A percentile compares a stretch with the other conserved stretches of the same genome.
Conservation (phyloP, 768 basidiomycete genomes). For the Lactarius sp. region DNA sequence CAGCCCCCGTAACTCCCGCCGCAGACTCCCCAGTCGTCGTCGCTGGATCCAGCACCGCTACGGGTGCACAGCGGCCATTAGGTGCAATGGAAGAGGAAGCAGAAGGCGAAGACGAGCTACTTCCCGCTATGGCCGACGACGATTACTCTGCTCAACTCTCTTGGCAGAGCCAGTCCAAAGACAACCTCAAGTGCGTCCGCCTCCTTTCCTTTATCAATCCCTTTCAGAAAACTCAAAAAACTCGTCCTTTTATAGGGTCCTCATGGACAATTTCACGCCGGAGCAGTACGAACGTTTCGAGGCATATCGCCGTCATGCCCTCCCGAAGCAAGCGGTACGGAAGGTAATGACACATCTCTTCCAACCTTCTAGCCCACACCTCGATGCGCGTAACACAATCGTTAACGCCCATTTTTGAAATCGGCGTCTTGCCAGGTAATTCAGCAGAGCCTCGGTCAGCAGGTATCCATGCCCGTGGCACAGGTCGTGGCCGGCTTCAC, state of each 20-base stretch:
- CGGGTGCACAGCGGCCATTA: slow-evolving; percentile 17
- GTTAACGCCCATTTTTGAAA: neutral
- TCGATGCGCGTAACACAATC: neutral
- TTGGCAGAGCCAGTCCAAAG: slow-evolving; percentile 85
- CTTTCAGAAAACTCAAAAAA: neutral
- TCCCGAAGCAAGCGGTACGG: slow-evolving; percentile 78
- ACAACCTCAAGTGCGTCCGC: slow-evolving; percentile 66
- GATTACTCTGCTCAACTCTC: slow-evolving; percentile 80
- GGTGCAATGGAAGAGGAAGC: slow-evolving; percentile 40
- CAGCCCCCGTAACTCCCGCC: slow-evolving; percentile 5
- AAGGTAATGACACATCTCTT: slow-evolving; percentile 44
- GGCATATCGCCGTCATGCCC: slow-evolving; percentile 75
- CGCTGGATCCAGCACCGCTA: neutral
- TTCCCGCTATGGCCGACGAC: slow-evolving; percentile 85
- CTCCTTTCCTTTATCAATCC: slow-evolving; percentile 6
- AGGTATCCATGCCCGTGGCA: slow-evolving; percentile 81
- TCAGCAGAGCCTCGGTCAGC: slow-evolving; percentile 73
- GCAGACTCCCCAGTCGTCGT: neutral
- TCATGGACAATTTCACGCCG: slow-evolving; percentile 84
- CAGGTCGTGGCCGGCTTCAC: slow-evolving; percentile 86
- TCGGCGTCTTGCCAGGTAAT: slow-evolving; percentile 53
- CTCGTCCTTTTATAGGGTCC: slow-evolving; percentile 45
- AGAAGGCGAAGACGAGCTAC: slow-evolving; percentile 69
- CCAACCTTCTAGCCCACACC: neutral
- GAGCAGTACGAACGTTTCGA: slow-evolving; percentile 88